Evolutionary conservation across 1,139 yeast genomes (phyloP).

Genomic region (Pneumocystis canis): DNA sequence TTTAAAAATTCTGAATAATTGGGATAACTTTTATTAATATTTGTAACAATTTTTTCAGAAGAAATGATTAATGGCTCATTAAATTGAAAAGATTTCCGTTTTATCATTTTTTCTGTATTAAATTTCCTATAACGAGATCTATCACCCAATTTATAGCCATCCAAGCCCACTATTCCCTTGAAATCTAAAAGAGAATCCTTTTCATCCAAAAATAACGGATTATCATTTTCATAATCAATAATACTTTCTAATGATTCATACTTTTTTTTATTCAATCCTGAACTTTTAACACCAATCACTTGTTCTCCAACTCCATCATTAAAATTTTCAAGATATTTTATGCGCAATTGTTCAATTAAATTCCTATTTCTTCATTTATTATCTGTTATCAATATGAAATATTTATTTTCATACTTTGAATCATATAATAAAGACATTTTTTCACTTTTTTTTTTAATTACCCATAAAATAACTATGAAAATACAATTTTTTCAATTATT

Average conservation of each 20-base stretch:
- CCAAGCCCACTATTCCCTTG: not conserved
- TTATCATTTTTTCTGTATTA: not conserved
- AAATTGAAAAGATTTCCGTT: not conserved
- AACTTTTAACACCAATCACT: conserved; percentile 12
- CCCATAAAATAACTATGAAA: conserved; percentile 12
- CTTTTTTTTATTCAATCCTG: conserved; percentile 3
- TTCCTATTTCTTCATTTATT: not conserved
- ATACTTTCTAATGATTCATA: not conserved
- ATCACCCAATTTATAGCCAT: not conserved
- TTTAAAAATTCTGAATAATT: not conserved
- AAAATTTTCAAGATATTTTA: conserved; percentile 13
- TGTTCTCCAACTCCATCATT: conserved; percentile 17
- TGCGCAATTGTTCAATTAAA: conserved; percentile 13
- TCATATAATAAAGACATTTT: conserved; percentile 1
- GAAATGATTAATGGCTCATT: not conserved
- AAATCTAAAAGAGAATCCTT: not conserved
- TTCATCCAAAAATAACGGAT: not conserved
- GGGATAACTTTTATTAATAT: not conserved
- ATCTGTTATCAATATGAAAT: not conserved
- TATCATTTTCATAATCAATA: not conserved
- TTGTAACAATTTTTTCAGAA: not conserved
- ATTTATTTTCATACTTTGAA: conserved; percentile 1
- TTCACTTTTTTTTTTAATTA: conserved; percentile 7
- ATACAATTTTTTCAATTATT: not conserved
- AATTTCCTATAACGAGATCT: not conserved